Evolutionary conservation across 1,139 yeast genomes (phyloP).

Genomic region (Geotrichum bryndzae): DNA sequence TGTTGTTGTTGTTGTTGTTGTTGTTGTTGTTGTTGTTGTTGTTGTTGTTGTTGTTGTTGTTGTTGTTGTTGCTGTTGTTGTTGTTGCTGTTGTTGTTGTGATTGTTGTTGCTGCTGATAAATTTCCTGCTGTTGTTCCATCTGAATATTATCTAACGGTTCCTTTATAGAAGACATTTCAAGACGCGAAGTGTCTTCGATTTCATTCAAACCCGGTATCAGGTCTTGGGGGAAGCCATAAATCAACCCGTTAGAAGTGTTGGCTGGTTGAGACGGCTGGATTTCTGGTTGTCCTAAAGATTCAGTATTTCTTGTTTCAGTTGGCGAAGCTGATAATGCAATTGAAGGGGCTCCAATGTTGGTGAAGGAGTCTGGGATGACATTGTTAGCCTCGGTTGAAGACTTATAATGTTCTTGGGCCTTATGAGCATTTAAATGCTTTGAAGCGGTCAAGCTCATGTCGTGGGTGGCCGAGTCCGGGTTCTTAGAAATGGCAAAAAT

Average conservation of each 20-base stretch:
- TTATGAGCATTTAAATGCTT: not conserved
- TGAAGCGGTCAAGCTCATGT: not conserved
- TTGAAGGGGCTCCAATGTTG: not conserved
- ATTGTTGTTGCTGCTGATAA: not conserved
- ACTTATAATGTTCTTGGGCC: not conserved
- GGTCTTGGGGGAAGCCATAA: constrained; percentile 8
- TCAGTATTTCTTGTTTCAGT: not conserved
- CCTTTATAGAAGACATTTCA: not conserved
- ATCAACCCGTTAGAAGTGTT: constrained; percentile 3
- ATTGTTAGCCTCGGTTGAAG: not conserved
- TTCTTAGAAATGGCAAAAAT: constrained; percentile 1
- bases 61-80: not conserved
- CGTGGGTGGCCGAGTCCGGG: not conserved
- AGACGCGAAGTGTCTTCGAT: not conserved
- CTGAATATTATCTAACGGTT: not conserved
- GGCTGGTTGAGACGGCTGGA: not conserved
- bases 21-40: not conserved
- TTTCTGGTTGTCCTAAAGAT: not conserved
- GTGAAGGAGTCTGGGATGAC: not conserved
- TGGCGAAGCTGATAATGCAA: not conserved
- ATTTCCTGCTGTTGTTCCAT: not conserved
- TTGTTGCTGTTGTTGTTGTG: not conserved
- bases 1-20: not conserved
- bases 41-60: not conserved
- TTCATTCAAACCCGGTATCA: not conserved